Evolutionary conservation across 139 green algal species (phyloP).

Genomic region (Micromonas commoda): DNA sequence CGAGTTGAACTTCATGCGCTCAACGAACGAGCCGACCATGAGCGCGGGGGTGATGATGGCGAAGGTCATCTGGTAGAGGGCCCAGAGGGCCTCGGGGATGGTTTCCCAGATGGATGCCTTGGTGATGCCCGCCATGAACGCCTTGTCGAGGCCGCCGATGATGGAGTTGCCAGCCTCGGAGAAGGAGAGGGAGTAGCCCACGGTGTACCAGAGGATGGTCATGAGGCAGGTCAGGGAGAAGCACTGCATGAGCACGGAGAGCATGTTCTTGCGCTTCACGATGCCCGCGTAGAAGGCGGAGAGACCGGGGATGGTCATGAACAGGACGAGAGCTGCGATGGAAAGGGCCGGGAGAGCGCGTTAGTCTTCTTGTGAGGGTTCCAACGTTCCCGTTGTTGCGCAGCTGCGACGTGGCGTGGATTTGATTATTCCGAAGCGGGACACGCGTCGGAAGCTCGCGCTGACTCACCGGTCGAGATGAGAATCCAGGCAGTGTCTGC

Average conservation of each 20-base stretch:
- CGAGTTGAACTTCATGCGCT: conserved; percentile 42
- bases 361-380: background rate
- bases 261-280: conserved; percentile 35
- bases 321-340: conserved; percentile 37
- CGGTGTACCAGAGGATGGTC: conserved; percentile 36
- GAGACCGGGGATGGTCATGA: conserved; percentile 44
- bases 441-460: background rate
- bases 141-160: conserved; percentile 43
- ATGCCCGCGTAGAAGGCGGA: conserved; percentile 43
- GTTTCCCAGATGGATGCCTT: conserved; percentile 19
- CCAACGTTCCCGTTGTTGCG: too few species aligned
- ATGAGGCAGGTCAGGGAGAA: conserved; percentile 32
- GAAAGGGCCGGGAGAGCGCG: background rate
- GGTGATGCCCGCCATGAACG: conserved; percentile 33
- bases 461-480: conserved; percentile 1
- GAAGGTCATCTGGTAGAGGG: conserved; percentile 44
- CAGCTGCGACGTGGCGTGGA: background rate
- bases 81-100: conserved; percentile 42
- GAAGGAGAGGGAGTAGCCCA: conserved; percentile 43
- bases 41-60: conserved; percentile 45
- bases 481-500: conserved; percentile 37
- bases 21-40: conserved; percentile 39
- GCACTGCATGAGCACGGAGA: conserved; percentile 40
- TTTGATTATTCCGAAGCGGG: background rate
- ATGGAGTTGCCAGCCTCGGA: conserved; percentile 22